These are phyloP conservation scores for Hypsizygus marmoreus DNA, from an alignment of 768 basidiomycete genomes.

Conservation along the genomic window DNA sequence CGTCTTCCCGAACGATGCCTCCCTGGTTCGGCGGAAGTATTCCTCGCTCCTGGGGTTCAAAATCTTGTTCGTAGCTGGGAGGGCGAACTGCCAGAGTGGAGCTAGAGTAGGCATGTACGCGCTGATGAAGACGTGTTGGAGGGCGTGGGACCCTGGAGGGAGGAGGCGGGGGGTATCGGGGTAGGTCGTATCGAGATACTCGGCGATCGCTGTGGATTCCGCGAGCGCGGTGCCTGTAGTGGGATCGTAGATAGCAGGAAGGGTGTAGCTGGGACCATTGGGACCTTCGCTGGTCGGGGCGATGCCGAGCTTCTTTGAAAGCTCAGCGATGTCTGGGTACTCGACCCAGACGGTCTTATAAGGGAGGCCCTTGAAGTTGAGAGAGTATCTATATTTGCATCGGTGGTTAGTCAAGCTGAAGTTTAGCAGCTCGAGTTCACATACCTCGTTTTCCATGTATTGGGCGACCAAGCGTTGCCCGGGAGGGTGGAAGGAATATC, in stretches of 20 bases:
- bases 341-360: constrained; percentile 39
- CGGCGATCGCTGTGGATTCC: constrained; percentile 38
- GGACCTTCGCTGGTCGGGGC: constrained; percentile 21
- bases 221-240: constrained; percentile 28
- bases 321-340: constrained; percentile 34
- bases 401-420: not conserved
- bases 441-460: constrained; percentile 49
- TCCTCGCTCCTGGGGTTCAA: constrained; percentile 32
- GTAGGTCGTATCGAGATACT: constrained; percentile 40
- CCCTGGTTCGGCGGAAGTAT: constrained; percentile 35
- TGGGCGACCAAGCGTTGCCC: constrained; percentile 41
- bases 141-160: constrained; percentile 21
- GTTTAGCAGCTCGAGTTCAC: constrained; percentile 1
- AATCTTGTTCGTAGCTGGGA: constrained; percentile 16
- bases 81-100: constrained; percentile 8
- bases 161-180: constrained; percentile 33
- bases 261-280: constrained; percentile 31
- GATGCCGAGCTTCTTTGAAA: constrained; percentile 31
- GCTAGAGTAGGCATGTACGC: constrained; percentile 1
- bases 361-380: constrained; percentile 28
- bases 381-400: constrained; percentile 10
- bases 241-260: constrained; percentile 40
- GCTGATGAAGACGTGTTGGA: constrained; percentile 15
- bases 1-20: constrained; percentile 21
- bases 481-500: constrained; percentile 41